phyloP scores from a whole-genome alignment of 1,284 basidiomycete genomes.

The Naganishia albida region DNA sequence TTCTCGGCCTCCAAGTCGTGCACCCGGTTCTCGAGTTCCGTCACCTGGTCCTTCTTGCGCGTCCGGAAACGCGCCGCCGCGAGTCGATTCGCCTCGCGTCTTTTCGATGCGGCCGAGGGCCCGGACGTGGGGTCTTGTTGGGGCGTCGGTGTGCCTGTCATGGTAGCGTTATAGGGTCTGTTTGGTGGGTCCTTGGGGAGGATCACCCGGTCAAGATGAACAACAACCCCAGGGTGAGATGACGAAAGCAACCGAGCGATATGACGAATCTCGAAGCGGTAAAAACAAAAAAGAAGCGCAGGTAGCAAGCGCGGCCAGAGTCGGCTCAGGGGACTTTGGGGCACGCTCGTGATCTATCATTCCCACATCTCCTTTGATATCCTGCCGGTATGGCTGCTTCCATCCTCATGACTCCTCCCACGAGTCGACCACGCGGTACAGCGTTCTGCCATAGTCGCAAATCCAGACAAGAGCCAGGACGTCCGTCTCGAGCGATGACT shows the following conservation, averaged over 20 bases:
- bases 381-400: too few species aligned
- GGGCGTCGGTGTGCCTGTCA: conserved; percentile 19
- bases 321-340: not conserved
- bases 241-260: not conserved
- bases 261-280: conserved; percentile 15
- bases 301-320: not conserved
- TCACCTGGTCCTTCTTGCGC: conserved; percentile 39
- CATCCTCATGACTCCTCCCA: too few species aligned
- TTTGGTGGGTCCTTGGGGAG: not conserved
- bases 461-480: too few species aligned
- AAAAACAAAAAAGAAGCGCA: conserved; percentile 8
- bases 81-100: conserved; percentile 37
- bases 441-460: too few species aligned
- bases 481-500: too few species aligned
- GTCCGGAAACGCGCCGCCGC: conserved; percentile 38
- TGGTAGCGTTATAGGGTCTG: not conserved
- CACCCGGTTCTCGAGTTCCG: conserved; percentile 36
- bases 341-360: too few species aligned
- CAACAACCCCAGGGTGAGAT: not conserved
- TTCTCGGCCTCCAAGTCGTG: conserved; percentile 36
- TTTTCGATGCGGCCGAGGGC: conserved; percentile 31
- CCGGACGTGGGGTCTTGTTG: conserved; percentile 4
- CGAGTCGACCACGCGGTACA: too few species aligned
- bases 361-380: too few species aligned
- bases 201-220: not conserved